Percentiles rank a stretch among this genome's conserved stretches.
Conservation (phyloP, 2,329 filamentous ascomycete species). For the Remersonia thermophila region DNA sequence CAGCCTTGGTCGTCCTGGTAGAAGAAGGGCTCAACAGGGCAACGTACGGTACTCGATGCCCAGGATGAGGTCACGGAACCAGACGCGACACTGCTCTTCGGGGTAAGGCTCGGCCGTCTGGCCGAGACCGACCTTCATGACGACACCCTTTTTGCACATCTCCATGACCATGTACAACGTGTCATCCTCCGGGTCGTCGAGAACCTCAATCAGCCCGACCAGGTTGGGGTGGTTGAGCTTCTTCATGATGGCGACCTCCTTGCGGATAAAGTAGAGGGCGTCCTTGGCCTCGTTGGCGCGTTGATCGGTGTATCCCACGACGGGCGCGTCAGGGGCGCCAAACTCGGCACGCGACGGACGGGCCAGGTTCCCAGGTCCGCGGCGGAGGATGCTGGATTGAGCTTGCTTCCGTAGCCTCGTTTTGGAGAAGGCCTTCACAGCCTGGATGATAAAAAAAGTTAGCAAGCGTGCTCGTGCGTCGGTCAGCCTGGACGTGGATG, state of each 20-base stretch:
- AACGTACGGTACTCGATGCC: conserved; percentile 81
- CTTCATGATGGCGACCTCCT: conserved; percentile 99
- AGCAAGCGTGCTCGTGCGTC: too few relatives aligned
- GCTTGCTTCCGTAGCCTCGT: conserved; percentile 76
- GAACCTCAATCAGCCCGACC: conserved; percentile 84
- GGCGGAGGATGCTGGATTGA: conserved; percentile 68
- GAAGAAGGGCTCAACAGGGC: background rate
- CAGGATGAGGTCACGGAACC: conserved; percentile 89
- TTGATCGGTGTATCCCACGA: conserved; percentile 23
- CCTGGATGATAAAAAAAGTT: conserved; percentile 36
- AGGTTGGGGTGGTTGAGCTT: conserved; percentile 91
- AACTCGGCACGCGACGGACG: conserved; percentile 15
- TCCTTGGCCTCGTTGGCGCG: conserved; percentile 51
- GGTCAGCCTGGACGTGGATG: background rate
- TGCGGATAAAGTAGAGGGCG: conserved; percentile 75
- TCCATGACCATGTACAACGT: conserved; percentile 98
- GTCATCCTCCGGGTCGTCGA: conserved; percentile 91
- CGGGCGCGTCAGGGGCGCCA: conserved; percentile 14
- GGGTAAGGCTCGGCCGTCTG: conserved; percentile 72
- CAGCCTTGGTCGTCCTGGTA: too few relatives aligned
- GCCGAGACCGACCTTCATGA: conserved; percentile 91
- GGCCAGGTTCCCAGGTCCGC: conserved; percentile 12
- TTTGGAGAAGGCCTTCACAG: conserved; percentile 96
- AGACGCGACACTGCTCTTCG: conserved; percentile 70
- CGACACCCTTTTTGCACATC: conserved; percentile 95